Base-by-base conservation (phyloP, 2,329 filamentous ascomycete genomes). In the Apiospora hydei region DNA sequence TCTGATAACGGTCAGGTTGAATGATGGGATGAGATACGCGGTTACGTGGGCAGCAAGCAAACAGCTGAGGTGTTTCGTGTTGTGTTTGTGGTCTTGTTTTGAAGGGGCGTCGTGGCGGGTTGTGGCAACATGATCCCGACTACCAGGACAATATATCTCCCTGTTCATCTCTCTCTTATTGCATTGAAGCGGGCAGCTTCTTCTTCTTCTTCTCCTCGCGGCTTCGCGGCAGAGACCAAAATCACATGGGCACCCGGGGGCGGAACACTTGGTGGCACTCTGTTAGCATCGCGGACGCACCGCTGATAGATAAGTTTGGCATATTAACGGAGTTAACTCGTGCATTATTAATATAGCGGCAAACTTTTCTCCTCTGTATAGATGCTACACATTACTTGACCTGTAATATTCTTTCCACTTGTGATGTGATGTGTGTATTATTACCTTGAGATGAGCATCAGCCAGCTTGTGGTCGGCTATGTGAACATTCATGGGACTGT, bases 261-360 rank as follows among this genome's bases (percentile, higher is more conserved):
- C 57, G 57, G 34, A 41, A 64, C 57, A 64, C 34, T 21, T 61
- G 57, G 57, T 14, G 34, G 57, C 34, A 64, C 41, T 41, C 57
- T 64, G 57, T 64, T 64, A 64, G 57, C 57, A 64, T 64, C 41
- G 57, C 57, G 57, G 57, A 64, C 57, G 34, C 57, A 69, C 44
- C 44, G 67, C 67, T 38, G 67, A 69, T 69, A 69, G 67, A 69
- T 38, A 49, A 46, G 43, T 69, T 69, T 69, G 67, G 67, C 67
- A 69, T 69, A 69, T 69, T 34, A 46, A 46, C 34, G 67, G 67
- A 69, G 67, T 69, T 34, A 11, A 68, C 30, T 49, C 43, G 18
- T 69, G 67, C 67, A 69, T 69, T 49, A 69, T 49, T 21, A 69
- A 49, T 69, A 69, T 49, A 69, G 67, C 67, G 67, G 14, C 44